A percentile compares a stretch with the other conserved stretches of the same genome.
Conservation (phyloP, 306 rosid species). For the Cicer arietinum region DNA sequence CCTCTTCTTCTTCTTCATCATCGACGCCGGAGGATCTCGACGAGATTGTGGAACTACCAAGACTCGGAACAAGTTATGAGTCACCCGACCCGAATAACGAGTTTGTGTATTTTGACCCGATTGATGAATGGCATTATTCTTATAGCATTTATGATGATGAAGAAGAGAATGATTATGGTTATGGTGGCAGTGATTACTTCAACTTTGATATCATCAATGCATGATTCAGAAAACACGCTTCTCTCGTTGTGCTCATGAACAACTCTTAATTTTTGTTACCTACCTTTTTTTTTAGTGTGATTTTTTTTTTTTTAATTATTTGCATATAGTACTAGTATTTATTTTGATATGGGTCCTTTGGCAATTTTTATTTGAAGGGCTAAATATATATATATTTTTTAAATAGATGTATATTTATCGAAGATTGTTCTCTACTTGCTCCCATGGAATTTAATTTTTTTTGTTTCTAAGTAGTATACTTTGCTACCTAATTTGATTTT, state of each 20-base stretch:
- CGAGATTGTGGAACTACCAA: slow-evolving; percentile 79
- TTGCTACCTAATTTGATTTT: too few species aligned
- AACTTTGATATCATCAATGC: slow-evolving; percentile 45
- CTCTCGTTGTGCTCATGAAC: slow-evolving; percentile 47
- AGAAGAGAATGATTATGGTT: slow-evolving; percentile 11
- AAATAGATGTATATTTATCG: too few species aligned
- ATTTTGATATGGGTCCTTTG: slow-evolving; percentile 34
- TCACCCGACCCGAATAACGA: slow-evolving; percentile 53
- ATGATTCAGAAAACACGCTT: slow-evolving; percentile 49
- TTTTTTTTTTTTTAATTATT: background rate
- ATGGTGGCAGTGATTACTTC: slow-evolving; percentile 40
- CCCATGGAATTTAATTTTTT: too few species aligned
- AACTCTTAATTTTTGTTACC: slow-evolving; percentile 24
- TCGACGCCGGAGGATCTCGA: slow-evolving; percentile 68
- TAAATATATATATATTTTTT: background rate
- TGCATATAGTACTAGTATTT: background rate
- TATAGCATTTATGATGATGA: slow-evolving; percentile 50
- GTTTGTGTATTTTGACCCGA: slow-evolving; percentile 58
- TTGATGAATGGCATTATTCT: slow-evolving; percentile 53
- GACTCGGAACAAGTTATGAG: slow-evolving; percentile 54
- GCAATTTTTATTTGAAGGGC: slow-evolving; percentile 41
- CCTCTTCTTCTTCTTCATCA: background rate
- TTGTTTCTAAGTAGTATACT: too few species aligned
- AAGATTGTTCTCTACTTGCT: too few species aligned
- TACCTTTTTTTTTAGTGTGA: background rate